Percentiles rank a stretch among this genome's conserved stretches.
Conservation (phyloP, 768 basidiomycete genomes). For the Naematelia encephala region DNA sequence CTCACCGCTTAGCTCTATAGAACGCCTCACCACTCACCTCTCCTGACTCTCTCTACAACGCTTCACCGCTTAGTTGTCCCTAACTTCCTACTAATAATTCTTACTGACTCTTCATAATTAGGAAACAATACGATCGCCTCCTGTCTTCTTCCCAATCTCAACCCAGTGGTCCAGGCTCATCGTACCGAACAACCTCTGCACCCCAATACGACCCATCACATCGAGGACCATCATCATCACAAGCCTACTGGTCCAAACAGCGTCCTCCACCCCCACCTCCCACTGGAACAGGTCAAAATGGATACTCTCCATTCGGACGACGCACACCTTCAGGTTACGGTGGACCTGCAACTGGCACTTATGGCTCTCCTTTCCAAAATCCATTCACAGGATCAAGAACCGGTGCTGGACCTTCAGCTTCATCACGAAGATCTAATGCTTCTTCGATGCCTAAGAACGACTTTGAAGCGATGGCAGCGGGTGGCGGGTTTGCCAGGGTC, state of each 20-base stretch:
- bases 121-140: conserved; percentile 27
- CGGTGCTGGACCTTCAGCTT: too few species aligned
- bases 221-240: neutral
- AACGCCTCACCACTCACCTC: too few species aligned
- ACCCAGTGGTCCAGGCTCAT: conserved; percentile 1
- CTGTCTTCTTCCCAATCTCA: conserved; percentile 4
- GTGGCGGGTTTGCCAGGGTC: too few species aligned
- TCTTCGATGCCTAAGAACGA: too few species aligned
- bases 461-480: too few species aligned
- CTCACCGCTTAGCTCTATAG: too few species aligned
- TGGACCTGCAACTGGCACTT: neutral
- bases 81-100: too few species aligned
- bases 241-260: conserved; percentile 3
- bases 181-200: neutral
- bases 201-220: neutral
- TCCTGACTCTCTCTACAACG: too few species aligned
- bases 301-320: conserved; percentile 26
- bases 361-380: neutral
- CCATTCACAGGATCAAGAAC: too few species aligned
- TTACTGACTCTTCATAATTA: too few species aligned
- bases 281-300: neutral
- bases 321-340: conserved; percentile 3
- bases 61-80: too few species aligned
- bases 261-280: neutral
- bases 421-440: too few species aligned